phyloP scores from a whole-genome alignment of 2,329 filamentous ascomycete species.

The Triangularia verruculosa region DNA sequence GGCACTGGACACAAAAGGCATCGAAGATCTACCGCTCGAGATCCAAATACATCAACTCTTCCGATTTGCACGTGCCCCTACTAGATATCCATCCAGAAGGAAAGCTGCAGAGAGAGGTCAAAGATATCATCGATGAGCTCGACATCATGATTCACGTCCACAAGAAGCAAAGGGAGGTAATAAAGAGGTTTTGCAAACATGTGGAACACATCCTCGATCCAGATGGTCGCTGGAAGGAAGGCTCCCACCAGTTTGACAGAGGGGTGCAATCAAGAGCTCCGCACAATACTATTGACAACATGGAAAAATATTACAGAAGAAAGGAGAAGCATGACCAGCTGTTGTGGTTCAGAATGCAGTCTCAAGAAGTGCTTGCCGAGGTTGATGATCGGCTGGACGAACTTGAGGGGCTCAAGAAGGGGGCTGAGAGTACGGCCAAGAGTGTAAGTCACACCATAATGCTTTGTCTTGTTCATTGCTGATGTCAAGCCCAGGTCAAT shows the following conservation, averaged over 20 bases:
- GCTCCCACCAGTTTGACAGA: conserved; percentile 1
- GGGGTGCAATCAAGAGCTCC: background rate
- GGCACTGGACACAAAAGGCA: conserved; percentile 31
- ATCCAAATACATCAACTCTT: conserved; percentile 7
- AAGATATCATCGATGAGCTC: conserved; percentile 48
- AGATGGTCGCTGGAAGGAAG: conserved; percentile 11
- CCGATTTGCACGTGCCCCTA: conserved; percentile 11
- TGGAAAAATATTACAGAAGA: background rate
- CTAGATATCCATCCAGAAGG: conserved; percentile 23
- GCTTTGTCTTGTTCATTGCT: background rate
- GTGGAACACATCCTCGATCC: conserved; percentile 24
- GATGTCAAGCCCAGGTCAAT: conserved; percentile 18
- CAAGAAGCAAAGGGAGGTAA: conserved; percentile 35
- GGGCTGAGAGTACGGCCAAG: conserved; percentile 33
- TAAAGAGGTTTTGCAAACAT: conserved; percentile 31
- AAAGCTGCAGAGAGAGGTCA: conserved; percentile 42
- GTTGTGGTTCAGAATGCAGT: conserved; percentile 19
- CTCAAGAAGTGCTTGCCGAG: conserved; percentile 27
- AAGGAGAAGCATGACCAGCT: conserved; percentile 12
- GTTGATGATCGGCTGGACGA: conserved; percentile 33
- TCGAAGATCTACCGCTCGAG: conserved; percentile 19
- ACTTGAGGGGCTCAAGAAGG: conserved; percentile 33
- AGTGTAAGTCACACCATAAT: conserved; percentile 30
- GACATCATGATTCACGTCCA: conserved; percentile 44
- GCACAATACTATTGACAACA: background rate